Evolutionary conservation across 176 grass and related monocot species (phyloP), one percentile per base, ranked within the genome.

Genomic region (Phragmites australis): DNA sequence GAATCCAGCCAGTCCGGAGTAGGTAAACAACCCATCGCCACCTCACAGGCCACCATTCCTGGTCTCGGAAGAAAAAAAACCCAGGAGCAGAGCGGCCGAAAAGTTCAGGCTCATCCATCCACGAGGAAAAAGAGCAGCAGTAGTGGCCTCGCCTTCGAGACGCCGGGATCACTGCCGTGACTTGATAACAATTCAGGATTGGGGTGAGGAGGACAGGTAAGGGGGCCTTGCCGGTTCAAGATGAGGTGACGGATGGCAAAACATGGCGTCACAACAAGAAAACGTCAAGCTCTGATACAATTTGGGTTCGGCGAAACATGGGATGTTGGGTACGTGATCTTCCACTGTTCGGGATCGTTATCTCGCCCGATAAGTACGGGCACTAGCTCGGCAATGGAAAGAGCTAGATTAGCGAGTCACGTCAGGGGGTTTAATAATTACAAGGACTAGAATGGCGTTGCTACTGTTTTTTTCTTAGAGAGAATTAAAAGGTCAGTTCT

Each of bases 311-410:
- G 34, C 23, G 19, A 72, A 26, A 39, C 71, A 23, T 79, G 57
- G 21, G 65, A 53, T 45, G 41, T 51, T 44, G 61, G 31, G 54
- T 49, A 0, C 19, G 31, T 31, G 76, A 54, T 70, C 46, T 27
- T 63, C 18, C 39, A 21, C 65, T 89, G 46, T 48, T 46, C 3
- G 17, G 3, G 82, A 89, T 85, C 65, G 72, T 75, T 77, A 85
- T 89, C 87, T 50, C 30, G 37, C 40, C 9, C 8, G 87, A 81
- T 70, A 77, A 77, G 82, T 81, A 85, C 72, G 71, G 82, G 29
- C 77, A 89, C 77, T 81, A 71, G 16, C 77, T 70, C 34, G 4
- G 23, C 51, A n/a, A 72, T 37, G 74, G 68, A 25, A 44, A 32
- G 51, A n/a, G 51, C 26, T 64, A 25, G 82, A 70, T 81, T 70